Conservation (phyloP, 345 rosid species). For the Tarenaya hassleriana region DNA sequence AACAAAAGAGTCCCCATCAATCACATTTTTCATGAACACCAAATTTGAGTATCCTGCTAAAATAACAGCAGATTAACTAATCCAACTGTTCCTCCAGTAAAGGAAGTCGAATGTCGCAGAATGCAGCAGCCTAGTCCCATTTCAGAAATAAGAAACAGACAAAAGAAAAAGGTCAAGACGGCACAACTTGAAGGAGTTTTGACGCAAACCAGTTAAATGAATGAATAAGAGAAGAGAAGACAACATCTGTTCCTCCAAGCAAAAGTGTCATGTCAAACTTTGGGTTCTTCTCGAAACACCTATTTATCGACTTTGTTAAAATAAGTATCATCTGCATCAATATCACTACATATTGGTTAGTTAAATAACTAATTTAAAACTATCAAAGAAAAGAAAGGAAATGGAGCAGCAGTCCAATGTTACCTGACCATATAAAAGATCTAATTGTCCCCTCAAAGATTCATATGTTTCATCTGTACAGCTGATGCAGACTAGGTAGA, state of each 20-base stretch:
- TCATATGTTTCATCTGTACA: constrained; percentile 95
- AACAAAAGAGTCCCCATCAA: background rate
- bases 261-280: constrained; percentile 98
- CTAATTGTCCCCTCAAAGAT: constrained; percentile 75
- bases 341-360: constrained; percentile 9
- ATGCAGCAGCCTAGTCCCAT: constrained; percentile 3
- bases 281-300: constrained; percentile 94
- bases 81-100: background rate
- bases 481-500: constrained; percentile 95
- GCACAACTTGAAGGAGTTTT: constrained; percentile 12
- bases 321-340: constrained; percentile 91
- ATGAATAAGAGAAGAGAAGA: constrained; percentile 95
- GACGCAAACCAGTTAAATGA: constrained; percentile 86
- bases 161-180: constrained; percentile 3
- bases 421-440: constrained; percentile 98
- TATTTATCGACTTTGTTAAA: constrained; percentile 85
- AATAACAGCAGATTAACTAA: background rate
- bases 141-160: background rate
- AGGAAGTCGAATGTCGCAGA: constrained; percentile 1
- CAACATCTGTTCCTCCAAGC: constrained; percentile 98
- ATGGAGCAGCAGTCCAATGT: constrained; percentile 10
- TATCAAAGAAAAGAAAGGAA: constrained; percentile 2
- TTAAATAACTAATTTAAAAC: background rate
- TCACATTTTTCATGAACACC: background rate
- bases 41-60: background rate